Conservation (phyloP, 768 basidiomycete species). For the Asterophora lycoperdoides region DNA sequence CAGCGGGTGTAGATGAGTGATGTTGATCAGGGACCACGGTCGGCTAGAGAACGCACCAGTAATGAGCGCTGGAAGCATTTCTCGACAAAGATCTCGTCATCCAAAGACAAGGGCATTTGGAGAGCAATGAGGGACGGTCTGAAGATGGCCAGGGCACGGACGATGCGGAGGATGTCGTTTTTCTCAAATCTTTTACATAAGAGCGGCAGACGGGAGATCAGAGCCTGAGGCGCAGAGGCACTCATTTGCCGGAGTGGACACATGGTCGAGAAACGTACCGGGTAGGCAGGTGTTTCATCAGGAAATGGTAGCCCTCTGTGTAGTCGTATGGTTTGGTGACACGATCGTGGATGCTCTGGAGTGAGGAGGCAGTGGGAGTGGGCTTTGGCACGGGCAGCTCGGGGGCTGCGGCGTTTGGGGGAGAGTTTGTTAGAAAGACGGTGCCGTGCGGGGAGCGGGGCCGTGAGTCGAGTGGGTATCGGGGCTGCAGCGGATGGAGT, state of each 20-base stretch:
- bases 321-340: constrained; percentile 85
- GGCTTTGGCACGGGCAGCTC: too few relatives aligned
- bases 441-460: constrained; percentile 37
- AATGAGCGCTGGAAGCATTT: constrained; percentile 92
- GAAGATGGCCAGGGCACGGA: constrained; percentile 91
- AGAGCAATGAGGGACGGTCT: constrained; percentile 95
- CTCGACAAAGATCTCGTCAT: constrained; percentile 96
- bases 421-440: too few relatives aligned
- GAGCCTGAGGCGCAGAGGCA: constrained; percentile 40
- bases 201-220: constrained; percentile 23
- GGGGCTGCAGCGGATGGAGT: constrained; percentile 48
- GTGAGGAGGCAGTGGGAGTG: constrained; percentile 32
- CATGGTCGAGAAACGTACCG: constrained; percentile 55
- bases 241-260: constrained; percentile 34
- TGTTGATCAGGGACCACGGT: constrained; percentile 10
- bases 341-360: constrained; percentile 62
- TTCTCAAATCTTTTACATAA: constrained; percentile 79
- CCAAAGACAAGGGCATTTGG: constrained; percentile 95
- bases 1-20: constrained; percentile 7
- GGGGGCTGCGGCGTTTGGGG: too few relatives aligned
- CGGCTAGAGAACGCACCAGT: constrained; percentile 48
- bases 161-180: constrained; percentile 91
- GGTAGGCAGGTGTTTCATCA: constrained; percentile 89
- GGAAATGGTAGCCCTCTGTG: constrained; percentile 92
- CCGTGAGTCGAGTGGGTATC: constrained; percentile 45